These are phyloP conservation scores for Colletotrichum tamarilloi DNA, from an alignment of 2,329 filamentous ascomycete species.

Conservation along the genomic window DNA sequence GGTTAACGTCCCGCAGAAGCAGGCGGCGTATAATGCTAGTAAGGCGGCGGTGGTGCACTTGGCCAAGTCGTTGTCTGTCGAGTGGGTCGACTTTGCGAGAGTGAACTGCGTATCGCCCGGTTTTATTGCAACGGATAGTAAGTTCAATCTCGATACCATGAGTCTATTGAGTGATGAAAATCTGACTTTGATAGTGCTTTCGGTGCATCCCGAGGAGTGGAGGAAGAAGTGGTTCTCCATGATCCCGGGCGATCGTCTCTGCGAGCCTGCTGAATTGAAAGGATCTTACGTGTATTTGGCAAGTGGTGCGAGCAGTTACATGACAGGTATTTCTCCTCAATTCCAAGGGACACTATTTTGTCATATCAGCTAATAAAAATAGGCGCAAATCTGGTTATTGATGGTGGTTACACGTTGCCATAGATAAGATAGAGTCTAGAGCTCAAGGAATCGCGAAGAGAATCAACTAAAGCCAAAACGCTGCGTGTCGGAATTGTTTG, in stretches of 20 bases:
- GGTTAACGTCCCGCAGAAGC: constrained; percentile 52
- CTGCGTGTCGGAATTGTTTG: too few relatives aligned
- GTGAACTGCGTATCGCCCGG: constrained; percentile 35
- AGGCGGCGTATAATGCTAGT: constrained; percentile 75
- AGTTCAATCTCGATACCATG: neutral
- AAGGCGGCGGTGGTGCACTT: constrained; percentile 82
- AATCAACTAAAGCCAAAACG: too few relatives aligned
- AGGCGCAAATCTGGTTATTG: constrained; percentile 59
- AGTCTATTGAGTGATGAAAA: constrained; percentile 75
- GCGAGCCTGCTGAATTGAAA: constrained; percentile 47
- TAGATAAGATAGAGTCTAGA: constrained; percentile 41
- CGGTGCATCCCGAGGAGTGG: constrained; percentile 69
- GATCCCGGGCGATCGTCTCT: constrained; percentile 29
- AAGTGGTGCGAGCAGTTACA: constrained; percentile 52
- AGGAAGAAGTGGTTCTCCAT: constrained; percentile 31
- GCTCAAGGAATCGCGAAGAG: too few relatives aligned
- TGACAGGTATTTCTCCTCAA: constrained; percentile 44
- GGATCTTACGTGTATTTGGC: constrained; percentile 67
- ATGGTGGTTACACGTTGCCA: constrained; percentile 68
- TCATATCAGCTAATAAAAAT: neutral
- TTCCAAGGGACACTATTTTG: constrained; percentile 19
- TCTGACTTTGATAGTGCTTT: constrained; percentile 18
- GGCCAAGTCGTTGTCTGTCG: constrained; percentile 74
- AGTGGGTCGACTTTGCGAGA: constrained; percentile 75
- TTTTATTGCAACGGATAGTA: constrained; percentile 33